Base-by-base conservation (phyloP, 163 green algal species). In the Chlorella variabilis region DNA sequence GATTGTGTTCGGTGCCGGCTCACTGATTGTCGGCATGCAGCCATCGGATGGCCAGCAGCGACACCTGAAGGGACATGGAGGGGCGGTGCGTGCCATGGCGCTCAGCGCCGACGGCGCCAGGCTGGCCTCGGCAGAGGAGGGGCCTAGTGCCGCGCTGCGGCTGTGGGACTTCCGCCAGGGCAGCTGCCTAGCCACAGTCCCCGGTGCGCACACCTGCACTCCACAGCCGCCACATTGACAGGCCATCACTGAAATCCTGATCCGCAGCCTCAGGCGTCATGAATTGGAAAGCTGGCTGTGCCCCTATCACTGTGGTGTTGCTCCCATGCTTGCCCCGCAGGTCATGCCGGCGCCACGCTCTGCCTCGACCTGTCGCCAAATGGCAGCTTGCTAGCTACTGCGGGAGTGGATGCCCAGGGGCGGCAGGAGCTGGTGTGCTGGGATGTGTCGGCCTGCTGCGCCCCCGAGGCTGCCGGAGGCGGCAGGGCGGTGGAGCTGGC, bases 391-490 rank as follows among this genome's bases (percentile, higher is more conserved):
- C 81, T 97, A 66, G 78, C 89, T 17, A 93, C 81, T 2, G 92
- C 93, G 36, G 93, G 93, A 0, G 74, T 91, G 62, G 92, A 96
- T 71, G 48, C 49, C 18, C 85, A 92, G 17, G 83, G 62, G 2
- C 83, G 87, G 48, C 93, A 97, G 88, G 63, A 84, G 42, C 89
- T 97, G 13, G 88, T 89, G 27, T 80, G 94, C 61, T 96, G 93
- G 93, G 89, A 95, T 85, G 92, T 97, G 56, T 79, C 25, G 58
- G 79, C 9, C 42, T 95, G 67, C 59, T 82, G 6, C 36, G 54
- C 54, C 23, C 6, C 54, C 23, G 54, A n/a, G 18, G 23, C 11
- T 29, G 20, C 13, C 48, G n/a, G 34, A 3, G 31, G 48, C 36
- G 11, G 67, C 42, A 42, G 67, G 9, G 58, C 75, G 25, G 75